A percentile compares a stretch with the other conserved stretches of the same genome.
These are phyloP conservation scores for Geum urbanum DNA, from an alignment of 306 rosid genomes.

Conservation along the genomic window DNA sequence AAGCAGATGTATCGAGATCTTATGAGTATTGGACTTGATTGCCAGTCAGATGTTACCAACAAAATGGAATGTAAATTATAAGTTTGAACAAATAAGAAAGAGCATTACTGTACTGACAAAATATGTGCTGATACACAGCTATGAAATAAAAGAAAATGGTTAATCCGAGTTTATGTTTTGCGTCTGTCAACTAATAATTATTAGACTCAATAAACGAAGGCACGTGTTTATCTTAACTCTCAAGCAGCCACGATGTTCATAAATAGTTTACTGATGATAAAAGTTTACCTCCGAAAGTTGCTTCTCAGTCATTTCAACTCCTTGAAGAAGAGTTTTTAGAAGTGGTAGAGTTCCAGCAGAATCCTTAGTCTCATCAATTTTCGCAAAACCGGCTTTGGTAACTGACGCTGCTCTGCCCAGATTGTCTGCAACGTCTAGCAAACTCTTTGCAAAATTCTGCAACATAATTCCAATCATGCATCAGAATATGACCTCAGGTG, in stretches of 20 bases:
- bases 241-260: no score
- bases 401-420: conserved; percentile 79
- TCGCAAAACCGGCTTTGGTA: conserved; percentile 65
- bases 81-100: background rate
- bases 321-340: conserved; percentile 73
- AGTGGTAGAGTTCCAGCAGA: conserved; percentile 56
- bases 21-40: background rate
- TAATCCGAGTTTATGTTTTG: background rate
- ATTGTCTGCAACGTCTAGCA: conserved; percentile 85
- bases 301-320: conserved; percentile 88
- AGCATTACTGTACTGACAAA: background rate
- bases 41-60: background rate
- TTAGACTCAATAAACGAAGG: background rate
- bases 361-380: conserved; percentile 53
- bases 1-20: conserved; percentile 23
- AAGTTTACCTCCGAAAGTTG: conserved; percentile 65
- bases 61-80: background rate
- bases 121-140: background rate
- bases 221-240: no score
- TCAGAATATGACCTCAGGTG: background rate
- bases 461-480: conserved; percentile 26
- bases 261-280: background rate
- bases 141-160: background rate
- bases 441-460: conserved; percentile 79
- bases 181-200: background rate